Conservation (phyloP, 345 rosid genomes). For the Xanthoceras sorbifolium region DNA sequence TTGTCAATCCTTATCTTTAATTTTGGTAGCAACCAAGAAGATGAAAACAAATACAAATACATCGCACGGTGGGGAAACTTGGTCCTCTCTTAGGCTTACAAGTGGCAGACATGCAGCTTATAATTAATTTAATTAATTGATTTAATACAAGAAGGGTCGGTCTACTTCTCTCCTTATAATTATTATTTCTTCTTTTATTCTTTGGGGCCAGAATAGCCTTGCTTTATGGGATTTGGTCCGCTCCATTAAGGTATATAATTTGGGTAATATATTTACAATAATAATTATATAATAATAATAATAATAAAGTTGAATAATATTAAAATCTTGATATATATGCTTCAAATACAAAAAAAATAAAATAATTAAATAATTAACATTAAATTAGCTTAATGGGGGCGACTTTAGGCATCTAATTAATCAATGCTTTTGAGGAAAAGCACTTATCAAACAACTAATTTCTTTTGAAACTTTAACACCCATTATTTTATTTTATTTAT, state of each 20-base stretch:
- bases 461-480: conserved; percentile 5
- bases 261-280: background rate
- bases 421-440: conserved; percentile 22
- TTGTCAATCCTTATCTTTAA: conserved; percentile 23
- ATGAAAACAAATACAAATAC: background rate
- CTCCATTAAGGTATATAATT: conserved; percentile 4
- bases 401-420: conserved; percentile 19
- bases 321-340: background rate
- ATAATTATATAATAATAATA: background rate
- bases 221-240: background rate
- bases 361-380: background rate
- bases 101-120: conserved; percentile 26
- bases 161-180: background rate
- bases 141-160: background rate
- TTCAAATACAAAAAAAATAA: background rate
- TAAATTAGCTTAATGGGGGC: conserved; percentile 3
- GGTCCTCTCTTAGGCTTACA: conserved; percentile 17
- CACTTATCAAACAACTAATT: background rate
- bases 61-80: conserved; percentile 4
- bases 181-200: background rate
- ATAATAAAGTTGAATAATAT: background rate
- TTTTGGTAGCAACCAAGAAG: conserved; percentile 20
- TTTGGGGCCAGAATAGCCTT: background rate
- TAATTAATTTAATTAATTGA: background rate
- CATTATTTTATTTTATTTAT: background rate